phyloP scores from a whole-genome alignment of 495 filamentous ascomycete genomes.

The Chaetomium fimeti region DNA sequence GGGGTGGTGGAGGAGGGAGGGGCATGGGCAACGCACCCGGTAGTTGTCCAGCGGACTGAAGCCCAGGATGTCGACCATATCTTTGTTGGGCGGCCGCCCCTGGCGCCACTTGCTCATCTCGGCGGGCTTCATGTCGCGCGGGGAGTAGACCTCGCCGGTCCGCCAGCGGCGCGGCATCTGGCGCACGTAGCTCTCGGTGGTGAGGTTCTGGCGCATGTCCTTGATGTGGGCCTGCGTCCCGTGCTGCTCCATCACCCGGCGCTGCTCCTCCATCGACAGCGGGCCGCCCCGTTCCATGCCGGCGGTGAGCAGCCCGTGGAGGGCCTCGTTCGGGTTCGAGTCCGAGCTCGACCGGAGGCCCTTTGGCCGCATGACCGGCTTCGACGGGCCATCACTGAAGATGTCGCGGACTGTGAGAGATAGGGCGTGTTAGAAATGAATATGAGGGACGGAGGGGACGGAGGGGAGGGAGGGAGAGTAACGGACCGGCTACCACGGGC shows the following conservation, averaged over 20 bases:
- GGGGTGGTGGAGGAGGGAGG: too few relatives aligned
- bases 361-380: slow-evolving; percentile 11
- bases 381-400: slow-evolving; percentile 16
- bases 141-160: slow-evolving; percentile 81
- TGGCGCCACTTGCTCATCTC: slow-evolving; percentile 68
- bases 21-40: slow-evolving; percentile 56
- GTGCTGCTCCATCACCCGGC: slow-evolving; percentile 14
- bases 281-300: slow-evolving; percentile 9
- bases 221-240: slow-evolving; percentile 7
- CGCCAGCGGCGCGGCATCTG: slow-evolving; percentile 60
- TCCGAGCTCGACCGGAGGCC: neutral
- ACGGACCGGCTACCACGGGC: slow-evolving; percentile 17
- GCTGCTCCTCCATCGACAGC: slow-evolving; percentile 7
- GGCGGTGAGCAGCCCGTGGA: neutral
- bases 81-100: slow-evolving; percentile 47
- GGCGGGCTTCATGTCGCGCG: slow-evolving; percentile 73
- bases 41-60: slow-evolving; percentile 82
- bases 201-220: slow-evolving; percentile 19
- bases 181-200: slow-evolving; percentile 38
- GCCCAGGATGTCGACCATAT: slow-evolving; percentile 78
- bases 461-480: neutral
- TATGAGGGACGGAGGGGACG: neutral
- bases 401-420: slow-evolving; percentile 20
- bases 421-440: neutral
- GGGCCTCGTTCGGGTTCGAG: slow-evolving; percentile 8